Percentiles rank a stretch among this genome's conserved stretches.
phyloP scores from a whole-genome alignment of 176 grass and related monocot genomes.

The Triticum urartu region DNA sequence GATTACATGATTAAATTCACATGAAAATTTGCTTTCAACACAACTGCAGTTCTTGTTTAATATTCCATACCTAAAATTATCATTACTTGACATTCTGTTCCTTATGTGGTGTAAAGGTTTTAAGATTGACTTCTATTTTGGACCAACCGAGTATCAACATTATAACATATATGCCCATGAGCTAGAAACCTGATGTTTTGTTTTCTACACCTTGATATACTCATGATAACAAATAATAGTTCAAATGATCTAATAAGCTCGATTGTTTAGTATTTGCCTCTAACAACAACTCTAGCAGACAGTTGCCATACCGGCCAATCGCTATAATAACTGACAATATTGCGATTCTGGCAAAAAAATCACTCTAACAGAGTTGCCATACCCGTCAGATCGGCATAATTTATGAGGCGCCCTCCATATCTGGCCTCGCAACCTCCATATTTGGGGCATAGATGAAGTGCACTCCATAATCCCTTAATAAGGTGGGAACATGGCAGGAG shows the following conservation, averaged over 20 bases:
- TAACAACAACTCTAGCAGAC: neutral
- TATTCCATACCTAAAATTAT: neutral
- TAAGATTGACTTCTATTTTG: neutral
- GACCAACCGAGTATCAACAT: neutral
- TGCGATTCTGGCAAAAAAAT: no score
- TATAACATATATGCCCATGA: neutral
- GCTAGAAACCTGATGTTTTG: neutral
- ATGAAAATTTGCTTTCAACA: neutral
- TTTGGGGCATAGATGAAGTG: no score
- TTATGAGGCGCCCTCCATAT: no score
- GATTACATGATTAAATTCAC: neutral
- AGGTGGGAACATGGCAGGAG: no score
- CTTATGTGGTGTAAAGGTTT: neutral
- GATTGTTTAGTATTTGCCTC: neutral
- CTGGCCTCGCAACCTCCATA: no score
- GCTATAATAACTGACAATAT: no score
- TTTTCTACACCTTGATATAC: neutral
- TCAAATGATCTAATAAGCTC: neutral
- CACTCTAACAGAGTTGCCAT: no score
- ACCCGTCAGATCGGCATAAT: no score
- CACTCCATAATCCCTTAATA: no score
- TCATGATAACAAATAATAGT: neutral
- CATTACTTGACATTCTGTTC: neutral
- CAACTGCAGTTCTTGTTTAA: neutral
- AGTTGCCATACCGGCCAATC: no score